Evolutionary conservation across 2,329 filamentous ascomycete genomes (phyloP), one percentile per base, ranked within the genome.

Genomic region (Cercospora brassicicola): DNA sequence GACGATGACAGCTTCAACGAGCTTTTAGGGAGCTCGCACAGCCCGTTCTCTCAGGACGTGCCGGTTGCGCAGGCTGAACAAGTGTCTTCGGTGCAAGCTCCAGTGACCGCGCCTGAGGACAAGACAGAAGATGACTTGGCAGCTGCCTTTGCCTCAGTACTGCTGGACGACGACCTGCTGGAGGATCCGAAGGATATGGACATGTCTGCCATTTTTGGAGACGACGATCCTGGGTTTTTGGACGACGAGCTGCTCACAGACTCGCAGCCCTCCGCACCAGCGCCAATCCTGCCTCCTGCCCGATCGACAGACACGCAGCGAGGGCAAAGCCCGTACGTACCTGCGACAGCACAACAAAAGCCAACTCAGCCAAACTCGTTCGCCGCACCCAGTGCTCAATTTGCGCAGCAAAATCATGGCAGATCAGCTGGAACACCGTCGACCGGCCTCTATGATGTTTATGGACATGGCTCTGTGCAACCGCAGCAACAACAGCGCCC

Each of bases 211-310:
- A 89, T 94, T 72, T 89, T 94, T 71, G 88, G 91, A 56, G 94
- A 94, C 72, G 94, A 97, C 77, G 91, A 92, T 71, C 91, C 94
- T 75, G 93, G 92, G 0, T 91, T 97, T 68, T 82, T 97, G 9
- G 90, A 96, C 6, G 93, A 94, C 66, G 84, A 75, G 31, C 36
- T 71, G 10, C 60, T 69, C n/a, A 57, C 66, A 20, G 59, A 67
- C 9, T 13, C 62, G 20, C 55, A 65, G 8, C 62, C 70, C 30
- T 57, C 62, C 7, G 65, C 57, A 13, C 65, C 63, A 15, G 67
- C 69, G 4, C 65, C 68, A 55, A 30, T 63, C 20, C 30, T 60
- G 28, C 63, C 67, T 23, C 45, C 56, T 1, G 57, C 26, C 23
- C 60, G 66, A 45, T 53, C 63, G 28, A 51, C 59, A 8, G 55